Conservation (phyloP, 805 yeast species). For the Candida maesae region DNA sequence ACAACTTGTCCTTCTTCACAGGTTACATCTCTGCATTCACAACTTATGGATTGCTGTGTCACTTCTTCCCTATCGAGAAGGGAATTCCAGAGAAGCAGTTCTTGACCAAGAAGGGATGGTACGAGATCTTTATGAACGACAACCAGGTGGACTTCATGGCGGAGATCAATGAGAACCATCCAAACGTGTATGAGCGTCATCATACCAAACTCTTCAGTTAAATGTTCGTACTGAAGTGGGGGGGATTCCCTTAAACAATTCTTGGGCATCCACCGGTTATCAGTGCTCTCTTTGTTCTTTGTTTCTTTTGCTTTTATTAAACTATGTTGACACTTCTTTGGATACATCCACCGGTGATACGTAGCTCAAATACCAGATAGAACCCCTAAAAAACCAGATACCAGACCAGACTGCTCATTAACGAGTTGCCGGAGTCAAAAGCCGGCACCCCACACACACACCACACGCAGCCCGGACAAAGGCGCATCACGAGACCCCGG, state of each 20-base stretch:
- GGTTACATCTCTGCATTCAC: slow-evolving; percentile 63
- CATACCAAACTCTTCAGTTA: slow-evolving; percentile 9
- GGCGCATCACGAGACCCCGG: too few relatives aligned
- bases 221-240: neutral
- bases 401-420: too few relatives aligned
- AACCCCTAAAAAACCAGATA: too few relatives aligned
- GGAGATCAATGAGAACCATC: slow-evolving; percentile 21
- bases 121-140: slow-evolving; percentile 26
- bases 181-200: slow-evolving; percentile 17
- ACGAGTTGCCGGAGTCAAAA: too few relatives aligned
- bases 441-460: too few relatives aligned
- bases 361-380: too few relatives aligned
- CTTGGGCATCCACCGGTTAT: too few relatives aligned
- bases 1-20: slow-evolving; percentile 69
- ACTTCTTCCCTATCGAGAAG: slow-evolving; percentile 48
- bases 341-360: too few relatives aligned
- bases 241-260: too few relatives aligned
- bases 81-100: slow-evolving; percentile 40
- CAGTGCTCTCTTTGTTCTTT: neutral
- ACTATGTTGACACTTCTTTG: too few relatives aligned
- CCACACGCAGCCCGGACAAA: too few relatives aligned
- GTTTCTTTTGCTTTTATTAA: too few relatives aligned
- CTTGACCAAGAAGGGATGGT: slow-evolving; percentile 49
- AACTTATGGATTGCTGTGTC: slow-evolving; percentile 50
- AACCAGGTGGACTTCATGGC: slow-evolving; percentile 14